Percentiles rank a stretch among this genome's conserved stretches.
Evolutionary conservation across 2,329 filamentous ascomycete species (phyloP).

Genomic region (Alternaria longipes): DNA sequence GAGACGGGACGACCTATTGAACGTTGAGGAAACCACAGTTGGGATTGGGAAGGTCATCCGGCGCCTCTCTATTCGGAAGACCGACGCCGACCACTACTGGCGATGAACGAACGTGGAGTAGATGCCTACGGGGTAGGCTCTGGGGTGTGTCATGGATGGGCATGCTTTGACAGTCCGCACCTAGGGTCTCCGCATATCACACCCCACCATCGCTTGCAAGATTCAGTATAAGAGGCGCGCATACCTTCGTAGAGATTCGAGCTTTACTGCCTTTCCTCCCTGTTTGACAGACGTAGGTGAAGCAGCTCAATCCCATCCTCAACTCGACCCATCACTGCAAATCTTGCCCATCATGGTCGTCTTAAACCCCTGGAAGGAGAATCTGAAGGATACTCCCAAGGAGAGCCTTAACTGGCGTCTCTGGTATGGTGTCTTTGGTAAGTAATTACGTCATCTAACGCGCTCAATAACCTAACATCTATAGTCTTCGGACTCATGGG

Average conservation of each 20-base stretch:
- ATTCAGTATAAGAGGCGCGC: conserved; percentile 11
- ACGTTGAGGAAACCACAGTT: conserved; percentile 1
- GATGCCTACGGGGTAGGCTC: conserved; percentile 1
- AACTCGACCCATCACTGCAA: neutral
- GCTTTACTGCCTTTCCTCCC: conserved; percentile 9
- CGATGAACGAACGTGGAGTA: conserved; percentile 9
- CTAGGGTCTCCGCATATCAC: conserved; percentile 10
- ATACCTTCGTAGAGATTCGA: neutral
- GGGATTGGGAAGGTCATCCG: conserved; percentile 11
- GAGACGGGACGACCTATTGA: conserved; percentile 3
- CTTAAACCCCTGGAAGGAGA: conserved; percentile 50
- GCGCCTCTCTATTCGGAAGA: conserved; percentile 2
- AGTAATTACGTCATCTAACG: conserved; percentile 4
- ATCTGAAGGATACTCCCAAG: conserved; percentile 71
- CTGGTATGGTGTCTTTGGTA: conserved; percentile 74
- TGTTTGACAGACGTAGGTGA: conserved; percentile 6
- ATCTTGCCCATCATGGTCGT: conserved; percentile 33
- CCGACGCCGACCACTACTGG: neutral
- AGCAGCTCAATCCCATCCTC: conserved; percentile 4
- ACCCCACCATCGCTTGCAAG: conserved; percentile 5
- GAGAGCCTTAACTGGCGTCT: conserved; percentile 80
- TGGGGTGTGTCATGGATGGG: conserved; percentile 11
- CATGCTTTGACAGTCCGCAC: neutral
- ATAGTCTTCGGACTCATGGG: conserved; percentile 74
- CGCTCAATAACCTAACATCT: conserved; percentile 15